phyloP scores from a whole-genome alignment of 148 eudicot genomes.

The Pharnaceum exiguum region DNA sequence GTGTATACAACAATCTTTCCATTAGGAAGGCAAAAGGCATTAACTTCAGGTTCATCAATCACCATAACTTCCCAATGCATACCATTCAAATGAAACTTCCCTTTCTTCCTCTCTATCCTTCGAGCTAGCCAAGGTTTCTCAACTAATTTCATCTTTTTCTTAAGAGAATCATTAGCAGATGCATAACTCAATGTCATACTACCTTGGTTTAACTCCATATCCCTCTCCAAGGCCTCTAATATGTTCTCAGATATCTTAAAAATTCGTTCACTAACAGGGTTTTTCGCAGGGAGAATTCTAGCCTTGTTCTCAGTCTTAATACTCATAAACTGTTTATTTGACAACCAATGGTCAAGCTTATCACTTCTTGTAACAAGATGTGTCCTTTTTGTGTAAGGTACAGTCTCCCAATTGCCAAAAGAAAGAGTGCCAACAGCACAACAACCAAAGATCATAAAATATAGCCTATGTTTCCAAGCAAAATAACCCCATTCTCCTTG shows the following conservation, averaged over 20 bases:
- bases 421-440: constrained; percentile 6
- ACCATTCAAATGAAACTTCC: neutral
- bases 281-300: neutral
- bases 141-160: neutral
- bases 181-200: neutral
- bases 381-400: constrained; percentile 19
- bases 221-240: constrained; percentile 11
- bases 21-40: neutral
- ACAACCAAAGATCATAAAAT: neutral
- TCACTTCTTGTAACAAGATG: constrained; percentile 9
- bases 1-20: neutral
- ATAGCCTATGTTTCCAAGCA: neutral
- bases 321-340: too few relatives aligned
- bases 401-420: constrained; percentile 18
- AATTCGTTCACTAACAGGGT: constrained; percentile 6
- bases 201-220: constrained; percentile 2
- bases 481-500: neutral
- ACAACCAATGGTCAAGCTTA: neutral
- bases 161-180: neutral
- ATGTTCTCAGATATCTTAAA: neutral
- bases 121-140: constrained; percentile 1
- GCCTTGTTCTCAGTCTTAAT: too few relatives aligned
- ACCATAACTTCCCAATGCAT: neutral
- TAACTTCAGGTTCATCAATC: neutral
- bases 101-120: neutral